Conservation (phyloP, 2,329 filamentous ascomycete species). For the Fusarium palustre region DNA sequence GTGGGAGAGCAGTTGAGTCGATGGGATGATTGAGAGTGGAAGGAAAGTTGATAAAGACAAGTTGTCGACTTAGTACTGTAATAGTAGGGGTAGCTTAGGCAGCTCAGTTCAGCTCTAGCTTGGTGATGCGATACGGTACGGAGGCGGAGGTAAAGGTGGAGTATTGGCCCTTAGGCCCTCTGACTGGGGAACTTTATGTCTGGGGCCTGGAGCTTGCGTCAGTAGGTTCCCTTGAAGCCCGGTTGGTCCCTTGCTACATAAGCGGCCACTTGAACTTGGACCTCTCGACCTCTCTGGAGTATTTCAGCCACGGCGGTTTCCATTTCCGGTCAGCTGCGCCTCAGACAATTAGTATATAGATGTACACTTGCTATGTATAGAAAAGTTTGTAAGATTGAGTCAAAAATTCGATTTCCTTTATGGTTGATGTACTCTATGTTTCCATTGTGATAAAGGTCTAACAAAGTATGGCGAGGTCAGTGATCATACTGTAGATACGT, state of each 20-base stretch:
- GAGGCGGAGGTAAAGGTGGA: slow-evolving; percentile 36
- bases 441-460: neutral
- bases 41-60: slow-evolving; percentile 28
- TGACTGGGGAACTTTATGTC: slow-evolving; percentile 19
- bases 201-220: slow-evolving; percentile 44
- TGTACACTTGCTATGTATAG: no score
- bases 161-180: slow-evolving; percentile 12
- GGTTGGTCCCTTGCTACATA: neutral
- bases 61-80: slow-evolving; percentile 3
- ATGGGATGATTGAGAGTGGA: neutral
- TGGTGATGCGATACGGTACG: slow-evolving; percentile 36
- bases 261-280: neutral
- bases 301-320: slow-evolving; percentile 35
- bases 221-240: slow-evolving; percentile 26
- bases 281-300: neutral
- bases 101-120: slow-evolving; percentile 20
- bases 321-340: slow-evolving; percentile 18
- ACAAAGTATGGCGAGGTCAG: slow-evolving; percentile 7
- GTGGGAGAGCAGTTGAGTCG: neutral
- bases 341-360: neutral
- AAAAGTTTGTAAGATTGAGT: neutral
- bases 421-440: neutral
- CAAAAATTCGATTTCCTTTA: neutral
- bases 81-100: slow-evolving; percentile 17
- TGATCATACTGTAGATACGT: neutral